These are phyloP conservation scores for Jatropha multifida DNA, from an alignment of 441 rosid genomes.

Conservation along the genomic window DNA sequence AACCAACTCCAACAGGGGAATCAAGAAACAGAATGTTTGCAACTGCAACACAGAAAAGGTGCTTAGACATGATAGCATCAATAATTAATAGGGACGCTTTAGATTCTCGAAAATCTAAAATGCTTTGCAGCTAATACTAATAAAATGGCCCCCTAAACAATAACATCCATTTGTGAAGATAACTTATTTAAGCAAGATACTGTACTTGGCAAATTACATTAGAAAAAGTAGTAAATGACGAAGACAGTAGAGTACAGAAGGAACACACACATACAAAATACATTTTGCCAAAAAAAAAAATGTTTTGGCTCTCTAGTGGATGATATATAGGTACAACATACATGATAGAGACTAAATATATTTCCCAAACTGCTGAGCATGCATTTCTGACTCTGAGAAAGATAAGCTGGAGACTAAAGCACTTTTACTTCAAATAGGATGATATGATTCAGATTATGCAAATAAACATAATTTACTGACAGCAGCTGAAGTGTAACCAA, in stretches of 20 bases:
- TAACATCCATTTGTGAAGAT: neutral
- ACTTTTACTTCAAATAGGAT: neutral
- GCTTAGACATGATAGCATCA: neutral
- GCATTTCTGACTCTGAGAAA: no score
- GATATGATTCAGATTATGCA: neutral
- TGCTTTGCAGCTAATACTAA: neutral
- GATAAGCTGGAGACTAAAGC: no score
- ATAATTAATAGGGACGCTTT: neutral
- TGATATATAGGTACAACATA: neutral
- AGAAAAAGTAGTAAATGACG: neutral
- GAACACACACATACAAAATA: neutral
- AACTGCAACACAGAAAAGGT: conserved; percentile 43
- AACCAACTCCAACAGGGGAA: conserved; percentile 95
- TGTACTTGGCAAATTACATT: neutral
- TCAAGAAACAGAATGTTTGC: conserved; percentile 85
- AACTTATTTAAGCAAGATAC: neutral
- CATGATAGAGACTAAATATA: neutral
- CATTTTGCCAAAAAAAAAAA: neutral
- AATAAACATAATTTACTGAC: neutral
- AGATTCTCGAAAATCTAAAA: conserved; percentile 1
- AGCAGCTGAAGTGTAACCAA: neutral
- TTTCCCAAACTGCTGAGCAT: neutral
- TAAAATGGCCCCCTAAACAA: neutral
- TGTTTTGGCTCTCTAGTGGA: neutral
- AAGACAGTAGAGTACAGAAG: neutral